phyloP scores from a whole-genome alignment of 75 land plant genomes.

The Isoetes taiwanensis region DNA sequence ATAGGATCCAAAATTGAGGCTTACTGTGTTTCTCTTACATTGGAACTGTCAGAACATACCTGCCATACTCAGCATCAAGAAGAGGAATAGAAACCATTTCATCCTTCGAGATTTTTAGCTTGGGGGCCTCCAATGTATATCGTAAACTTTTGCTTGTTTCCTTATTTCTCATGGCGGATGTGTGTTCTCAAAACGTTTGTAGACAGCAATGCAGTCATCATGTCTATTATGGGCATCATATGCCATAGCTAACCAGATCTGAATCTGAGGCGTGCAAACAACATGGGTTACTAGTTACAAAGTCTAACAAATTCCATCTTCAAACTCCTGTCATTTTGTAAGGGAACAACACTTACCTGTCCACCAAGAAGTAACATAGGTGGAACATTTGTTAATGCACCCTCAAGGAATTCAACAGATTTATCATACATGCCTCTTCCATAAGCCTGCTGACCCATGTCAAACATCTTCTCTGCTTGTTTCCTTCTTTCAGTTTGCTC shows the following conservation, averaged over 20 bases:
- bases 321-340: not conserved
- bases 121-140: constrained; percentile 94
- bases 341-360: constrained; percentile 39
- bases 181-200: constrained; percentile 48
- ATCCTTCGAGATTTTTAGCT: constrained; percentile 78
- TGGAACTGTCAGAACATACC: constrained; percentile 22
- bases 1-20: not conserved
- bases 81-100: constrained; percentile 94
- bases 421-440: constrained; percentile 84
- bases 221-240: constrained; percentile 93
- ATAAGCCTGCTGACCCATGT: constrained; percentile 83
- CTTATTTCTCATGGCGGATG: constrained; percentile 65
- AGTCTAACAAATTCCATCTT: not conserved
- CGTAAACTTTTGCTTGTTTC: constrained; percentile 80
- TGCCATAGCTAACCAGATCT: constrained; percentile 99
- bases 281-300: too few relatives aligned
- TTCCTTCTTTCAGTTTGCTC: constrained; percentile 76
- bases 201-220: constrained; percentile 71
- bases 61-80: constrained; percentile 66
- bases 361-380: constrained; percentile 70
- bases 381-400: constrained; percentile 72
- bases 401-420: constrained; percentile 83
- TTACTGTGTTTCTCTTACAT: too few relatives aligned
- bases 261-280: too few relatives aligned
- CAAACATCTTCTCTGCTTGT: constrained; percentile 76